Evolutionary conservation across 768 basidiomycete genomes (phyloP).

Genomic region (Amanita inopinata): DNA sequence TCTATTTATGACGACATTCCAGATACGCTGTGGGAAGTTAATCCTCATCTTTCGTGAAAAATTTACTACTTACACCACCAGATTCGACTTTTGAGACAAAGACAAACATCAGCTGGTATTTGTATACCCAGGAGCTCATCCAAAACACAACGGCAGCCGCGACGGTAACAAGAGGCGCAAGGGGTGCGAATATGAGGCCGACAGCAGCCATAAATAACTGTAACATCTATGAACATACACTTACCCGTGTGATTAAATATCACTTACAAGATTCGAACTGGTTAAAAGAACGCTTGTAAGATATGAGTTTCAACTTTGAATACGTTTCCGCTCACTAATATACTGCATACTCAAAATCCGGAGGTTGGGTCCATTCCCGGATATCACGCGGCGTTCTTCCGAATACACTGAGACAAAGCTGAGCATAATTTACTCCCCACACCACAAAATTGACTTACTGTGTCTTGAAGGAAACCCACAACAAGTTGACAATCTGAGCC

Average conservation of each 20-base stretch:
- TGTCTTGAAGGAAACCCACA: constrained; percentile 80
- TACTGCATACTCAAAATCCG: constrained; percentile 79
- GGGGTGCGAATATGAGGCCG: constrained; percentile 85
- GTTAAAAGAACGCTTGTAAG: constrained; percentile 8
- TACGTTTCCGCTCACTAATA: constrained; percentile 84
- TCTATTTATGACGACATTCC: constrained; percentile 92
- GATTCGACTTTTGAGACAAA: constrained; percentile 84
- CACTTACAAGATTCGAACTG: constrained; percentile 49
- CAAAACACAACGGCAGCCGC: constrained; percentile 83
- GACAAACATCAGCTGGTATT: constrained; percentile 96
- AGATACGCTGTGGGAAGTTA: constrained; percentile 52
- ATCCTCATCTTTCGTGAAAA: constrained; percentile 6
- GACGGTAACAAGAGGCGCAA: constrained; percentile 83
- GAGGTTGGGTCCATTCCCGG: constrained; percentile 83
- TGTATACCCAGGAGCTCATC: constrained; percentile 82
- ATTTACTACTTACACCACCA: constrained; percentile 62
- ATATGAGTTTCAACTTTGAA: no score
- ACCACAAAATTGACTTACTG: constrained; percentile 33
- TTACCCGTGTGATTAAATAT: constrained; percentile 3
- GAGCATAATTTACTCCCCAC: constrained; percentile 1
- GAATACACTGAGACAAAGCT: constrained; percentile 40
- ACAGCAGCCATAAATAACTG: constrained; percentile 90
- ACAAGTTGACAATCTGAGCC: constrained; percentile 87
- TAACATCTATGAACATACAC: constrained; percentile 1
- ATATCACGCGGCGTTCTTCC: constrained; percentile 88